Conservation (phyloP, 345 rosid genomes). For the Clausena lansium region DNA sequence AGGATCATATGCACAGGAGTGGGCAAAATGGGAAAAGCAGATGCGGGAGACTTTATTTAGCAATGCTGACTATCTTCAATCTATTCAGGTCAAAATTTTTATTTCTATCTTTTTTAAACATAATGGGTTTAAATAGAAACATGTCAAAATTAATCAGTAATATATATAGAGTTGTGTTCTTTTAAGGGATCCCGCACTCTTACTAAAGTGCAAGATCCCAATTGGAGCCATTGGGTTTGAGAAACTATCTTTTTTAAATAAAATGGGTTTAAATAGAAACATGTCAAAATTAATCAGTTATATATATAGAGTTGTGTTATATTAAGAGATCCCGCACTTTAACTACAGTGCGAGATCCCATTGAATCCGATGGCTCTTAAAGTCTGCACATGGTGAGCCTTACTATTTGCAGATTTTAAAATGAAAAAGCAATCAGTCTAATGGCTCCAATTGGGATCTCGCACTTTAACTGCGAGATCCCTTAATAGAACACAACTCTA, state of each 20-base stretch:
- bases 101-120: background rate
- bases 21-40: conserved; percentile 87
- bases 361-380: too few species aligned
- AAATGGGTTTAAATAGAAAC: background rate
- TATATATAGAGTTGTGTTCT: background rate
- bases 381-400: too few species aligned
- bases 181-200: too few species aligned
- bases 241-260: background rate
- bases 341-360: too few species aligned
- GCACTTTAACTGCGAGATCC: too few species aligned
- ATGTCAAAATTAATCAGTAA: background rate
- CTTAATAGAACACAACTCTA: too few species aligned
- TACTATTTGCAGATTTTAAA: too few species aligned
- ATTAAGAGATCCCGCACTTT: too few species aligned
- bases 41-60: conserved; percentile 46
- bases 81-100: conserved; percentile 57
- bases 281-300: background rate
- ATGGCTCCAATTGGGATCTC: too few species aligned
- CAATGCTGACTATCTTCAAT: conserved; percentile 61
- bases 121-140: background rate
- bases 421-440: too few species aligned
- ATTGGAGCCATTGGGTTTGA: too few species aligned
- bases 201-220: too few species aligned
- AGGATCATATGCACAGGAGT: conserved; percentile 73
- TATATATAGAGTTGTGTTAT: background rate